Evolutionary conservation across 2,329 filamentous ascomycete genomes (phyloP).

Genomic region (Trichothecium roseum): DNA sequence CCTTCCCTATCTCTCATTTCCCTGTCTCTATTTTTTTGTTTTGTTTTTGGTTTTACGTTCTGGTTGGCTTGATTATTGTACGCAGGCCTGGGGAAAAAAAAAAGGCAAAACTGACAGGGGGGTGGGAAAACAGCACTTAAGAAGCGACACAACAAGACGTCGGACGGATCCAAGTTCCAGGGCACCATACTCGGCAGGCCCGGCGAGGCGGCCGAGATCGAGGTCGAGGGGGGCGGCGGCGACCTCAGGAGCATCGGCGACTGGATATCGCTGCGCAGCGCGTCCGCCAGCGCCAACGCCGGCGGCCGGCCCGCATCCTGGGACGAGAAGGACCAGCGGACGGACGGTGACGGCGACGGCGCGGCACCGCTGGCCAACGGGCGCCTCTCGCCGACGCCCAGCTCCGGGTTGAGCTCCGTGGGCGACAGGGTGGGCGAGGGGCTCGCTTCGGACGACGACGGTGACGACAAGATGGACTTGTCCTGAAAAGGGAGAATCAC

Average conservation of each 20-base stretch:
- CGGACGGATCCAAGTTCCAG: constrained; percentile 75
- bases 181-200: constrained; percentile 73
- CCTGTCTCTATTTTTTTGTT: neutral
- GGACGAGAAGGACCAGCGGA: constrained; percentile 6
- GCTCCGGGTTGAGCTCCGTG: constrained; percentile 47
- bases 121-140: constrained; percentile 74
- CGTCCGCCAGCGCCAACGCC: too few species aligned
- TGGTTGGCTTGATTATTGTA: too few species aligned
- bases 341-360: constrained; percentile 8
- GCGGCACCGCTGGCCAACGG: too few species aligned
- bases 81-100: too few species aligned
- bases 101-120: too few species aligned
- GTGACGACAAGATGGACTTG: constrained; percentile 36
- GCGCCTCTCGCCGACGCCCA: constrained; percentile 32
- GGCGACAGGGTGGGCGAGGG: constrained; percentile 26
- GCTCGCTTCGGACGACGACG: constrained; percentile 20
- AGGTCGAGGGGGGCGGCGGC: constrained; percentile 62
- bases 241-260: constrained; percentile 20
- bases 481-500: too few species aligned
- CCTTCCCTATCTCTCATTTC: constrained; percentile 4
- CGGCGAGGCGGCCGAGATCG: constrained; percentile 59
- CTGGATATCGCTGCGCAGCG: constrained; percentile 22
- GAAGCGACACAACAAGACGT: constrained; percentile 84
- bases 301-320: constrained; percentile 1
- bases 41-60: constrained; percentile 17